These are phyloP conservation scores for Podaxis rugospora DNA, from an alignment of 768 basidiomycete species.

Conservation along the genomic window DNA sequence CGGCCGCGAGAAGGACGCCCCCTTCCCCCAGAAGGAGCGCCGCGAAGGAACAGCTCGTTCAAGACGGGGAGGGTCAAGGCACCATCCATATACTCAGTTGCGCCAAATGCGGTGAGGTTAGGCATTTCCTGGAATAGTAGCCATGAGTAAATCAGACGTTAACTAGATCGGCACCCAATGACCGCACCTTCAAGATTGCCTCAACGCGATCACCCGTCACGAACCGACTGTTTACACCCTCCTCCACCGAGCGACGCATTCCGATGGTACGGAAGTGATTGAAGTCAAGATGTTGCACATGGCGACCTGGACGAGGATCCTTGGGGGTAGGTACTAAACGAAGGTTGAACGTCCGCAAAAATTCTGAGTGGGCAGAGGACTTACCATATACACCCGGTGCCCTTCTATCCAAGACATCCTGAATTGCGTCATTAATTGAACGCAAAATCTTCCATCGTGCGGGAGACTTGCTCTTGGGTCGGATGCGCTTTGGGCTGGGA, in stretches of 20 bases:
- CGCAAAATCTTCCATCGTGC: slow-evolving; percentile 81
- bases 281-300: slow-evolving; percentile 86
- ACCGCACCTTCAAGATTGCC: slow-evolving; percentile 67
- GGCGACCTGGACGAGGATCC: slow-evolving; percentile 73
- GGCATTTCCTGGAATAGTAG: slow-evolving; percentile 68
- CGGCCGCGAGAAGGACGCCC: slow-evolving; percentile 69
- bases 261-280: slow-evolving; percentile 97
- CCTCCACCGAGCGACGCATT: slow-evolving; percentile 88
- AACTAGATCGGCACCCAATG: slow-evolving; percentile 1
- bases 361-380: slow-evolving; percentile 17
- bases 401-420: slow-evolving; percentile 57
- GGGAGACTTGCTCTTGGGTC: slow-evolving; percentile 76
- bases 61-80: slow-evolving; percentile 82
- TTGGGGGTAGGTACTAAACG: slow-evolving; percentile 58
- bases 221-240: slow-evolving; percentile 85
- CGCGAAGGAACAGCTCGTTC: slow-evolving; percentile 87
- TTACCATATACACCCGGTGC: slow-evolving; percentile 72
- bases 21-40: slow-evolving; percentile 62
- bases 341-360: slow-evolving; percentile 7
- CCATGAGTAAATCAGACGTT: slow-evolving; percentile 12
- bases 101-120: slow-evolving; percentile 84
- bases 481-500: slow-evolving; percentile 72
- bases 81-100: slow-evolving; percentile 98
- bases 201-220: slow-evolving; percentile 87
- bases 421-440: slow-evolving; percentile 75